Conservation (phyloP, 2,329 filamentous ascomycete species). For the Calonectria hongkongensis region DNA sequence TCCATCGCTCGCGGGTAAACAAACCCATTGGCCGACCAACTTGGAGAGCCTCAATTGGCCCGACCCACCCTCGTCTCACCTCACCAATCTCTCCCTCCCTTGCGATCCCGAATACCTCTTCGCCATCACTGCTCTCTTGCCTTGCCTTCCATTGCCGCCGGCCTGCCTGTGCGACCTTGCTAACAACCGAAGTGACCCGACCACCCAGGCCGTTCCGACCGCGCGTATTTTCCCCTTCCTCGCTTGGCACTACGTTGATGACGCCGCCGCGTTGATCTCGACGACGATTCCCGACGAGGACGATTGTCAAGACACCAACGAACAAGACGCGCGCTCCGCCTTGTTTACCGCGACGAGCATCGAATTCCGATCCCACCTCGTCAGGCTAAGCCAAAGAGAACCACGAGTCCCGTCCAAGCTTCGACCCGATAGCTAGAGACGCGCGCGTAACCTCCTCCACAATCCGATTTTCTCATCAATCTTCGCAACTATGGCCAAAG, state of each 20-base stretch:
- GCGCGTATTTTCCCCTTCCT: conserved; percentile 46
- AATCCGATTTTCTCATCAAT: conserved; percentile 29
- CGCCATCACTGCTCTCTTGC: neutral
- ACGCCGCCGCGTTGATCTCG: conserved; percentile 52
- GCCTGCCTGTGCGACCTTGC: conserved; percentile 39
- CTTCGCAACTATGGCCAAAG: conserved; percentile 77
- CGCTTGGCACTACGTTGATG: conserved; percentile 47
- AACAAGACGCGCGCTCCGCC: conserved; percentile 41
- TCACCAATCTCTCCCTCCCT: conserved; percentile 40
- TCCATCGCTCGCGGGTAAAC: conserved; percentile 57
- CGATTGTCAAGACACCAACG: conserved; percentile 46
- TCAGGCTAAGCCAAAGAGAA: conserved; percentile 37
- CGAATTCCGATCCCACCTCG: conserved; percentile 9
- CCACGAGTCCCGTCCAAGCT: conserved; percentile 27
- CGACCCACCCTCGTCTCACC: conserved; percentile 47
- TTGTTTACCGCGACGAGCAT: conserved; percentile 30
- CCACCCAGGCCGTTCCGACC: conserved; percentile 38
- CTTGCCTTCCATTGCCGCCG: conserved; percentile 10
- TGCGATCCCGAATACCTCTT: conserved; percentile 1
- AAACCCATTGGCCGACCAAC: conserved; percentile 61
- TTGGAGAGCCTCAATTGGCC: conserved; percentile 56
- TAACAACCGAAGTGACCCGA: conserved; percentile 42
- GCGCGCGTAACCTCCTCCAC: conserved; percentile 35
- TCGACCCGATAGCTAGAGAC: conserved; percentile 39
- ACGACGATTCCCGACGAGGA: conserved; percentile 52